Base-by-base conservation (phyloP, 768 basidiomycete genomes). In the Lentinula guzmanii region DNA sequence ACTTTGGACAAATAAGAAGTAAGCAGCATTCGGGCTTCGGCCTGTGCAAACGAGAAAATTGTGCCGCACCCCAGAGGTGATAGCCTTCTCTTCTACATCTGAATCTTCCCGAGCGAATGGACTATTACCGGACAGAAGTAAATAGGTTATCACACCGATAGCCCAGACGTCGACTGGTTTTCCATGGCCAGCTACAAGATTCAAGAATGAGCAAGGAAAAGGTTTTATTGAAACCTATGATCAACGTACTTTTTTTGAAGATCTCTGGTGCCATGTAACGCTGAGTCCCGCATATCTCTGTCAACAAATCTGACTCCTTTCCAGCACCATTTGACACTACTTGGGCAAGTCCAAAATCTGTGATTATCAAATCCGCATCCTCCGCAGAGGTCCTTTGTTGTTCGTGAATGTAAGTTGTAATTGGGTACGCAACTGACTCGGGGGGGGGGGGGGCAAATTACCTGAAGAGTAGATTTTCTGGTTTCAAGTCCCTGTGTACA, bases 101-200 rank as follows among this genome's bases (percentile, higher is more conserved):
- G 54, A 37, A 37, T 21, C 48, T 31, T 18, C 82, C 21, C 88
- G 82, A 70, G 90, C 88, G 69, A 91, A 91, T 4, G 90, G 90
- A 11, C 90, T 90, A 73, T 91, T 86, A 13, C 84, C 81, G 78
- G 60, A 37, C 1, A 90, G 81, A 4, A 90, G 73, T 82, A 90
- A 90, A 71, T 90, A 90, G 16, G 90, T 85, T 71, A 91, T 90
- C 35, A 91, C 89, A 48, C 89, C 89, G 75, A 91, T 88, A 4
- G 89, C 87, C 88, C 86, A 87, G 60, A 88, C 71, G 66, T 88
- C 88, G 21, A 90, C 89, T 0, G 89, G 88, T 71, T 84, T 89
- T 18, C 85, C 82, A 64, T 91, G 88, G 5, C 90, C 90, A 35
- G 80, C 82, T 82, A 62, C 11, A 52, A 43, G 52, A 31, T 13